Evolutionary conservation across 257 asterid species (phyloP), one percentile per base, ranked within the genome.

Genomic region (Scutellaria galericulata): DNA sequence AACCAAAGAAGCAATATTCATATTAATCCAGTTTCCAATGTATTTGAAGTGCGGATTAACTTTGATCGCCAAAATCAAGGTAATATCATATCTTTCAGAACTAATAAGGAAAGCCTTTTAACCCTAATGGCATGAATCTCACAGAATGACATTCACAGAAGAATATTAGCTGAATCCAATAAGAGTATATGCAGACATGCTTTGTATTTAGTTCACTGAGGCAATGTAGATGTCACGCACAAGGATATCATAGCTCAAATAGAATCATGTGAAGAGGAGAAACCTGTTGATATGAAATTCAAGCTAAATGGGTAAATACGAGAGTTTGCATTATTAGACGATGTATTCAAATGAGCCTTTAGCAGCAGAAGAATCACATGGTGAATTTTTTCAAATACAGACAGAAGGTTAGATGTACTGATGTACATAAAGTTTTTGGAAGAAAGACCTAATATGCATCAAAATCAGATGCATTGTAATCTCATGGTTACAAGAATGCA

Each of bases 11-110:
- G 50, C 55, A 48, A 72, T 13, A 48, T 8, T 35, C 41, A 8
- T 8, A 18, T 27, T 40, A 13, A 3, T 4, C 48, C 42, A n/a
- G 44, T 11, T 40, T 11, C 10, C 27, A 6, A 14, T 37, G 15
- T 51, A 59, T 71, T 15, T 46, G 48, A 58, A 15, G 1, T 27
- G 12, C 14, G 9, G 41, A 27, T 37, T 63, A 64, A 60, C 15
- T 60, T 61, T 59, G 58, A 20, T 22, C 7, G 5, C 31, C 9
- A 1, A 42, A 51, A 39, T 7, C 47, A n/a, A 53, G 37, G 24
- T 42, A n/a, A 39, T 27, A 61, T 50, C 41, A 61, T 44, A 58
- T 58, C 68, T 11, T 48, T 48, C 57, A 44, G 22, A 58, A 60
- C 35, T 58, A 67, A 70, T n/a, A 50, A 40, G 41, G 15, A 45